Evolutionary conservation across 805 yeast genomes (phyloP), one percentile per base, ranked within the genome.

Genomic region (Metschnikowia amazonensis): DNA sequence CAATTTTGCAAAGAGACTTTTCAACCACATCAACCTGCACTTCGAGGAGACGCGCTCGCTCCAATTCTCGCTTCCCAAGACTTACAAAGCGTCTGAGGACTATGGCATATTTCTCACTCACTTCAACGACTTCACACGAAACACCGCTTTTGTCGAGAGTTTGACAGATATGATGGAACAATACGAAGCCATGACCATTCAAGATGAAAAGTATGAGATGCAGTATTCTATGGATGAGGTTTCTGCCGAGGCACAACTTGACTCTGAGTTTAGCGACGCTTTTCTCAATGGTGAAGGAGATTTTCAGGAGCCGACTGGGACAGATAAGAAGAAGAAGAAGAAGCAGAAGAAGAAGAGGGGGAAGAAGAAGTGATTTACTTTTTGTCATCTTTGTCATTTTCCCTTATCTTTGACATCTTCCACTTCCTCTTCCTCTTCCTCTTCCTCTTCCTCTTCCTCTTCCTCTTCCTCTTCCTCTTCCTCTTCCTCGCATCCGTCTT

Each of bases 101-200:
- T 63, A 63, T 36, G 40, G 43, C 18, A 48, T 60, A 29, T 66
- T 68, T 44, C 53, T 67, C 39, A 42, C 46, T 9, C 47, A 63
- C 34, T 67, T 65, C 56, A 65, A 67, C 36, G 59, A 60, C 11
- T 50, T 67, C 25, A 60, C 68, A 45, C 64, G 60, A 42, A 58
- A 63, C 21, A 66, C 62, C 48, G 49, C 46, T 31, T 51, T 67
- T 37, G 68, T 65, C 4, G 65, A 64, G 42, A 58, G 52, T 43
- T 55, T 35, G 35, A 50, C 23, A 56, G 63, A 37, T 14, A 38
- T 24, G 27, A 41, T 44, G 34, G 55, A 45, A 20, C 49, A 36
- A 21, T 33, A 44, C 30, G 43, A 48, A 20, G 47, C 47, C 5
- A 46, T 37, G 9, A 43, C 27, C 20, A 41, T 32, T 9, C 49